Evolutionary conservation across 768 basidiomycete species (phyloP).

Genomic region (Calvatia gigantea): DNA sequence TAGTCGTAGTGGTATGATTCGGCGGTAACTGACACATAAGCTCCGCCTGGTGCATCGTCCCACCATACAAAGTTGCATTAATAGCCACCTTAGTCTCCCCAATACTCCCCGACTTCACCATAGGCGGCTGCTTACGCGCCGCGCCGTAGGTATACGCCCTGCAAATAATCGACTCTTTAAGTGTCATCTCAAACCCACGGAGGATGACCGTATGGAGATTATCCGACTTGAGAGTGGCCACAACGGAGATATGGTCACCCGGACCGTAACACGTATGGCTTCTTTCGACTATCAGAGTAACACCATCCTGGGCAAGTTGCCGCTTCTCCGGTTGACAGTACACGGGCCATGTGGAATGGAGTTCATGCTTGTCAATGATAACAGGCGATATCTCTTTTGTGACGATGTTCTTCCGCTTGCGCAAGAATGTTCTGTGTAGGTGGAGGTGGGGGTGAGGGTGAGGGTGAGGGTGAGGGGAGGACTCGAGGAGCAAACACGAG

Average conservation of each 20-base stretch:
- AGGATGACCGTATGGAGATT: constrained; percentile 64
- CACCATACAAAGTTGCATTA: constrained; percentile 72
- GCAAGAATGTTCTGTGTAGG: constrained; percentile 69
- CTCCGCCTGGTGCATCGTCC: constrained; percentile 69
- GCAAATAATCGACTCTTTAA: constrained; percentile 77
- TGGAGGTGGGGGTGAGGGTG: background rate
- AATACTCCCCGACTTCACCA: constrained; percentile 50
- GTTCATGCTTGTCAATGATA: constrained; percentile 89
- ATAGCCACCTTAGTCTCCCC: constrained; percentile 71
- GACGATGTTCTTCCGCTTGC: constrained; percentile 70
- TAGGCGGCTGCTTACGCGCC: constrained; percentile 58
- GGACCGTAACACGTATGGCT: constrained; percentile 81
- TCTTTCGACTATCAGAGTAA: constrained; percentile 75
- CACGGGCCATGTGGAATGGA: constrained; percentile 92
- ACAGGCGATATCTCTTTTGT: constrained; percentile 67
- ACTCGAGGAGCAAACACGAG: background rate
- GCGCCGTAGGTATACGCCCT: constrained; percentile 54
- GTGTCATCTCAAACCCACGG: constrained; percentile 78
- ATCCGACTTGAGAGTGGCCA: constrained; percentile 72
- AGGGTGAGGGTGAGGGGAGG: background rate
- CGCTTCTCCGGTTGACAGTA: constrained; percentile 78
- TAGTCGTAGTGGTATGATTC: constrained; percentile 75
- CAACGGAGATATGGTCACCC: constrained; percentile 73
- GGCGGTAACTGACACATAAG: constrained; percentile 65
- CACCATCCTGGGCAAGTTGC: constrained; percentile 59